A percentile compares a stretch with the other conserved stretches of the same genome.
phyloP scores from a whole-genome alignment of 208 protist genomes.

The Crithidia sp. region DNA sequence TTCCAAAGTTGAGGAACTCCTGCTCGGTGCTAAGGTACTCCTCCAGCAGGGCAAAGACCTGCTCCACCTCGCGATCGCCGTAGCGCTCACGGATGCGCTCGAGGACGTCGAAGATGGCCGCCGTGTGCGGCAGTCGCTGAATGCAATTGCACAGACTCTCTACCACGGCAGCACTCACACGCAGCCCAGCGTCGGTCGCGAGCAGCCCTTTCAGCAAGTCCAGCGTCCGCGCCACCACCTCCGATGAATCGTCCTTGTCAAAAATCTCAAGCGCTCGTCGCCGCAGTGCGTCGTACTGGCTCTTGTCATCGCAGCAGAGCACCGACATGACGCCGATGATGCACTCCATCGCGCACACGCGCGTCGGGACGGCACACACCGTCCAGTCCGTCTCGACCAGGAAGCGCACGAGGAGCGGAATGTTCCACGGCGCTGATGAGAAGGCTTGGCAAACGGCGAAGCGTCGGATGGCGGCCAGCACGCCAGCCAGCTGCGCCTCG shows the following conservation, averaged over 20 bases:
- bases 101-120: constrained; percentile 62
- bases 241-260: constrained; percentile 30
- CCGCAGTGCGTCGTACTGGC: constrained; percentile 35
- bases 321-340: constrained; percentile 43
- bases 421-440: constrained; percentile 59
- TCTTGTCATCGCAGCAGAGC: constrained; percentile 50
- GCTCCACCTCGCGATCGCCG: constrained; percentile 45
- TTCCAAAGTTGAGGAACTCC: constrained; percentile 68
- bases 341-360: constrained; percentile 44
- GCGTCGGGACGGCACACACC: constrained; percentile 40
- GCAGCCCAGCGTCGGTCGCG: constrained; percentile 29
- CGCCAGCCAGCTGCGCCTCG: constrained; percentile 53
- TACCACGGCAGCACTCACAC: constrained; percentile 29
- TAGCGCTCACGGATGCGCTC: constrained; percentile 56
- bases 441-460: constrained; percentile 58
- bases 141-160: constrained; percentile 47
- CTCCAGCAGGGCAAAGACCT: constrained; percentile 67
- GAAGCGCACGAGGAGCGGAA: constrained; percentile 58
- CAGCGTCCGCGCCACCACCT: constrained; percentile 39
- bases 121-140: constrained; percentile 51
- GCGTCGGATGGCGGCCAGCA: constrained; percentile 59
- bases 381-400: constrained; percentile 64
- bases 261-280: constrained; percentile 29
- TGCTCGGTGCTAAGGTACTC: constrained; percentile 59
- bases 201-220: constrained; percentile 37